phyloP scores from a whole-genome alignment of 2,329 filamentous ascomycete genomes.

The Dothideomycetidae sp. region DNA sequence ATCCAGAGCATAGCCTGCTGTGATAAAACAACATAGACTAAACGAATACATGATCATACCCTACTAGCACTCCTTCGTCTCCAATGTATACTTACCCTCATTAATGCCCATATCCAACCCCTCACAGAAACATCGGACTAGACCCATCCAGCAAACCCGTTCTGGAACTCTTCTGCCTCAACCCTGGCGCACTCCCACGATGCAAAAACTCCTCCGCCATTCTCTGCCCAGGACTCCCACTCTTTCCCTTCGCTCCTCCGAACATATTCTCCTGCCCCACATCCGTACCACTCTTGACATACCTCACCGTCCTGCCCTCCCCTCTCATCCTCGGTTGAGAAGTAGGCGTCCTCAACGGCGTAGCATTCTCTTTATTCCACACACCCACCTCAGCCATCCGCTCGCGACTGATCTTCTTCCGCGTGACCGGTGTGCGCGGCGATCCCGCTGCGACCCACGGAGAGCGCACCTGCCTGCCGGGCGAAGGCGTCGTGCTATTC shows the following conservation, averaged over 20 bases:
- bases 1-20: no score
- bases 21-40: no score
- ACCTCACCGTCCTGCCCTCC: slow-evolving; percentile 14
- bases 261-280: not conserved
- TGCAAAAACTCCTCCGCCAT: slow-evolving; percentile 12
- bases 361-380: slow-evolving; percentile 2
- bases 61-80: no score
- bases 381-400: slow-evolving; percentile 13
- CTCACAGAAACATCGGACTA: not conserved
- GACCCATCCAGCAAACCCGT: not conserved
- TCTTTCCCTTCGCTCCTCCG: slow-evolving; percentile 4
- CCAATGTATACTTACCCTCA: no score
- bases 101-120: no score
- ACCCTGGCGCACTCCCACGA: slow-evolving; percentile 4
- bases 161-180: not conserved
- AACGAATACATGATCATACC: no score
- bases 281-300: not conserved
- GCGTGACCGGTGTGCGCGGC: slow-evolving; percentile 2
- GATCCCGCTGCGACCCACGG: slow-evolving; percentile 8
- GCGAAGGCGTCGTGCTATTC: slow-evolving; percentile 5
- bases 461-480: not conserved
- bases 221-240: slow-evolving; percentile 11
- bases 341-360: not conserved
- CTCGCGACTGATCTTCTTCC: not conserved
- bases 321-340: slow-evolving; percentile 18